Evolutionary conservation across 1,284 basidiomycete species (phyloP).

Genomic region (Apiotrichum sp.): DNA sequence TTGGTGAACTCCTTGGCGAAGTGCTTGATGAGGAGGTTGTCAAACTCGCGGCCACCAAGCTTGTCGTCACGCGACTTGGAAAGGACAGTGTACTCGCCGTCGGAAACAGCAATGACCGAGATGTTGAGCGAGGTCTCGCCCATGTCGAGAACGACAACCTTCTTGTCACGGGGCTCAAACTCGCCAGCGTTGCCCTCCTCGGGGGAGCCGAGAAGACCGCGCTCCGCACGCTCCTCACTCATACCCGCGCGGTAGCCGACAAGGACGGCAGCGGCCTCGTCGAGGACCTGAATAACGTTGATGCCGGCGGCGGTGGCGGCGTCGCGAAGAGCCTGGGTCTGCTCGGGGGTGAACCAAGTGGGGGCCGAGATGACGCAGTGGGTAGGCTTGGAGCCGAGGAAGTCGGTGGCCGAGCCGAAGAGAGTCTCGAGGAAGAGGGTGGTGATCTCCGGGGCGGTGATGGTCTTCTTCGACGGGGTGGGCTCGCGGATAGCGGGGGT

Average conservation of each 20-base stretch:
- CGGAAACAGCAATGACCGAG: slow-evolving; percentile 51
- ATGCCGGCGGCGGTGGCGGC: slow-evolving; percentile 78
- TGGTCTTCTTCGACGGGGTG: slow-evolving; percentile 63
- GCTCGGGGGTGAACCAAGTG: slow-evolving; percentile 62
- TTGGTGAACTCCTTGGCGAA: slow-evolving; percentile 97
- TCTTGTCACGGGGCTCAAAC: slow-evolving; percentile 51
- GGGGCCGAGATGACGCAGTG: slow-evolving; percentile 84
- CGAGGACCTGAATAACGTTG: slow-evolving; percentile 69
- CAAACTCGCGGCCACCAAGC: slow-evolving; percentile 53
- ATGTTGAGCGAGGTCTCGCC: slow-evolving; percentile 55
- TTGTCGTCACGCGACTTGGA: slow-evolving; percentile 50
- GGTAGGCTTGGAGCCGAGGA: slow-evolving; percentile 69
- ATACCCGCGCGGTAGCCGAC: slow-evolving; percentile 48
- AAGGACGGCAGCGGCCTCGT: slow-evolving; percentile 71
- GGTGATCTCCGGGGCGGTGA: slow-evolving; percentile 79
- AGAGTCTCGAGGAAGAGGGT: slow-evolving; percentile 81
- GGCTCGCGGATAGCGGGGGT: slow-evolving; percentile 69
- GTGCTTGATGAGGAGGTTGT: slow-evolving; percentile 66
- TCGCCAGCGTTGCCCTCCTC: slow-evolving; percentile 48
- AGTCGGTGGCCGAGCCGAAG: slow-evolving; percentile 82
- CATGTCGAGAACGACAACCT: slow-evolving; percentile 55
- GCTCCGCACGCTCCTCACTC: slow-evolving; percentile 42
- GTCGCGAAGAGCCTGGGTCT: slow-evolving; percentile 64
- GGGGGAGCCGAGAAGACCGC: slow-evolving; percentile 42
- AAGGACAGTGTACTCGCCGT: slow-evolving; percentile 54